Percentiles rank a stretch among this genome's conserved stretches.
phyloP scores from a whole-genome alignment of 352 stramenopile species.

The Phytopythium montanum region DNA sequence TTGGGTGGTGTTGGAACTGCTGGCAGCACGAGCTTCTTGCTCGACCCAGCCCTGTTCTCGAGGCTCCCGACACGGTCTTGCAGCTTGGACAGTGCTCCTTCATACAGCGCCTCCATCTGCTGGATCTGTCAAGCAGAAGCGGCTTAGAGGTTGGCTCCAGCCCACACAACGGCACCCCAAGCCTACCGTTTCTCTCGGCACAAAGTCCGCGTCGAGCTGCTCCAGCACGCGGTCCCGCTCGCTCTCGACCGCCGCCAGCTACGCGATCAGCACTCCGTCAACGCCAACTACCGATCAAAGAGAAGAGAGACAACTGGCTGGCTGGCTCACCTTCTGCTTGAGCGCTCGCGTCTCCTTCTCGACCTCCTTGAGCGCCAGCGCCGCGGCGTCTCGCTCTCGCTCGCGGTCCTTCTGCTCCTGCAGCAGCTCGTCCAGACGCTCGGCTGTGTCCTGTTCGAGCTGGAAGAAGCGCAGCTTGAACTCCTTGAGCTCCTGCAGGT shows the following conservation, averaged over 20 bases:
- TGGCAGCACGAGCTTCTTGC: slow-evolving; percentile 22
- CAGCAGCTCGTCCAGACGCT: slow-evolving; percentile 62
- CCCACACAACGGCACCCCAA: too few relatives aligned
- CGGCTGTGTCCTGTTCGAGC: slow-evolving; percentile 51
- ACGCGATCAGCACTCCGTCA: background rate
- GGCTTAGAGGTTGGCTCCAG: background rate
- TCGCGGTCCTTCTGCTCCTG: slow-evolving; percentile 55
- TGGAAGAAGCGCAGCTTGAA: slow-evolving; percentile 69
- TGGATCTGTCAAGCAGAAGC: slow-evolving; percentile 56
- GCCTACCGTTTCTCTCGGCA: slow-evolving; percentile 43
- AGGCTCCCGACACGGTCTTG: slow-evolving; percentile 57
- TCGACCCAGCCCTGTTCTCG: slow-evolving; percentile 31
- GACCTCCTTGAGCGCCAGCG: slow-evolving; percentile 11
- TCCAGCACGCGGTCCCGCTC: slow-evolving; percentile 31
- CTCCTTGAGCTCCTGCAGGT: slow-evolving; percentile 65
- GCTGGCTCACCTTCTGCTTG: slow-evolving; percentile 26
- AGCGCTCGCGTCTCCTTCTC: slow-evolving; percentile 30
- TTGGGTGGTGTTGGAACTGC: slow-evolving; percentile 9
- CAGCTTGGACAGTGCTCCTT: slow-evolving; percentile 68
- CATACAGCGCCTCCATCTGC: slow-evolving; percentile 71
- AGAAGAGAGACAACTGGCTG: background rate
- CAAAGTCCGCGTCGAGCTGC: slow-evolving; percentile 49
- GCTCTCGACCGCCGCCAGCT: slow-evolving; percentile 31
- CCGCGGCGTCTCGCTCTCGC: slow-evolving; percentile 24
- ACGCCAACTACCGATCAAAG: background rate